phyloP scores from a whole-genome alignment of 306 rosid genomes.

The Prunus armeniaca region DNA sequence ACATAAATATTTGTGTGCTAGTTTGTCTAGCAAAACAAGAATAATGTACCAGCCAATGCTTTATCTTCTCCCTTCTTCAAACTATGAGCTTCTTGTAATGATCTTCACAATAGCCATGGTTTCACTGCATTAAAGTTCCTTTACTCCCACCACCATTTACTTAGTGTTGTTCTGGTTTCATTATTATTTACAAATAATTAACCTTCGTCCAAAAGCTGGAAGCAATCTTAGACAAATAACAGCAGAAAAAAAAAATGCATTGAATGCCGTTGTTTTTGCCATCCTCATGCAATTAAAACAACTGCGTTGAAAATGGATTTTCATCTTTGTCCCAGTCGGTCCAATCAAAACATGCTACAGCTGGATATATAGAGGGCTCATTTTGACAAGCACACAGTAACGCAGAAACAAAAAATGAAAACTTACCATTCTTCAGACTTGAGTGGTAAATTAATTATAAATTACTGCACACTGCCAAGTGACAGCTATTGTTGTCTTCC shows the following conservation, averaged over 20 bases:
- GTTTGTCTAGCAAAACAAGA: background rate
- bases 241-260: background rate
- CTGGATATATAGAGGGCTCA: background rate
- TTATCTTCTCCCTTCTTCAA: no score
- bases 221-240: background rate
- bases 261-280: background rate
- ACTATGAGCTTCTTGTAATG: no score
- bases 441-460: background rate
- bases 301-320: background rate
- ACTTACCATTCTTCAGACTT: background rate
- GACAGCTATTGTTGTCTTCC: constrained; percentile 10
- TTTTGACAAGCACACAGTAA: constrained; percentile 10
- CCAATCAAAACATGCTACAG: constrained; percentile 8
- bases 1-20: background rate
- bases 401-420: background rate
- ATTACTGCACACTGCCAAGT: constrained; percentile 6
- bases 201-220: background rate
- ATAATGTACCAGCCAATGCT: background rate
- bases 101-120: no score
- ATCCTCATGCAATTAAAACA: constrained; percentile 1
- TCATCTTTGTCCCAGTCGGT: constrained; percentile 13
- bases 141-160: background rate
- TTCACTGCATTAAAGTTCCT: background rate
- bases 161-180: background rate
- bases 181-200: no score